A percentile compares a stretch with the other conserved stretches of the same genome.
These are phyloP conservation scores for Plantago coronopus DNA, from an alignment of 305 asterid genomes.

Conservation along the genomic window DNA sequence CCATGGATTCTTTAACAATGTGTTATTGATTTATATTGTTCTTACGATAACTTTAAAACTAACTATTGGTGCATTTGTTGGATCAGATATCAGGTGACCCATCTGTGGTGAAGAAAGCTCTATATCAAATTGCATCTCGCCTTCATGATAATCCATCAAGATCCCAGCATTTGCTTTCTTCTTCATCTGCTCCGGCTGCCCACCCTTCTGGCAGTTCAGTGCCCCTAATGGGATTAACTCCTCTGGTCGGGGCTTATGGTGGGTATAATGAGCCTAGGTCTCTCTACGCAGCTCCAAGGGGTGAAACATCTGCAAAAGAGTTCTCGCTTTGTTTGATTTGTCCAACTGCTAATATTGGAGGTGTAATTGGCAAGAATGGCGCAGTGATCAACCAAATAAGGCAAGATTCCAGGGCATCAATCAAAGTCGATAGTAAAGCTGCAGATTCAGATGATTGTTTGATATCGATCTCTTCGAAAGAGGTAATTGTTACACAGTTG, in stretches of 20 bases:
- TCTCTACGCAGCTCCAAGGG: slow-evolving; percentile 68
- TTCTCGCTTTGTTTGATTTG: slow-evolving; percentile 76
- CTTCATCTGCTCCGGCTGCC: slow-evolving; percentile 43
- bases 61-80: slow-evolving; percentile 10
- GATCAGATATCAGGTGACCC: slow-evolving; percentile 78
- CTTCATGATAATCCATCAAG: slow-evolving; percentile 91
- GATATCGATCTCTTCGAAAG: slow-evolving; percentile 67
- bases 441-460: slow-evolving; percentile 82
- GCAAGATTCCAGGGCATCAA: slow-evolving; percentile 78
- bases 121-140: slow-evolving; percentile 65
- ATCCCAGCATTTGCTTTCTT: slow-evolving; percentile 76
- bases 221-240: slow-evolving; percentile 74
- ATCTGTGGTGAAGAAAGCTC: slow-evolving; percentile 72
- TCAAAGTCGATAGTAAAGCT: slow-evolving; percentile 80
- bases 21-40: neutral
- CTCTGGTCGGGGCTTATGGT: slow-evolving; percentile 63
- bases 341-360: slow-evolving; percentile 79
- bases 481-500: slow-evolving; percentile 38
- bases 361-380: slow-evolving; percentile 95
- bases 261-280: slow-evolving; percentile 81
- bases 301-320: slow-evolving; percentile 65
- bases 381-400: slow-evolving; percentile 77
- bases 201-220: slow-evolving; percentile 66
- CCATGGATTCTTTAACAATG: neutral
- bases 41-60: neutral